Evolutionary conservation across 495 filamentous ascomycete genomes (phyloP).

Genomic region (Parathielavia hyrcaniae): DNA sequence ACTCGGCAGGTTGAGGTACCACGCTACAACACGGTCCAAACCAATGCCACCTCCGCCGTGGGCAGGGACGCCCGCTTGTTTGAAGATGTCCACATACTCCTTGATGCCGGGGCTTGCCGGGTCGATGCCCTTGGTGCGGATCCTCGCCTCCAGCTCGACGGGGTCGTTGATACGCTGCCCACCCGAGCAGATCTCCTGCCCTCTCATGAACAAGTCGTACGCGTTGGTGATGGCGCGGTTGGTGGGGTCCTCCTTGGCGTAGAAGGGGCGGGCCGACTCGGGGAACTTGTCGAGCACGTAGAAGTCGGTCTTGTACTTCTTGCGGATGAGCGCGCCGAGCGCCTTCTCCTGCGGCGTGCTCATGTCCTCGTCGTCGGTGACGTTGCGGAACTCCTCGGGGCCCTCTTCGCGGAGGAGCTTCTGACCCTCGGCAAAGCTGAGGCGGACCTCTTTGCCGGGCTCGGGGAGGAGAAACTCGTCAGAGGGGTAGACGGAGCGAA

Average conservation of each 20-base stretch:
- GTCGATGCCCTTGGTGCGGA: constrained; percentile 67
- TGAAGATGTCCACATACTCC: constrained; percentile 79
- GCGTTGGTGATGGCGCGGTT: constrained; percentile 68
- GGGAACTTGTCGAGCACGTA: constrained; percentile 91
- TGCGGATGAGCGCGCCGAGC: constrained; percentile 74
- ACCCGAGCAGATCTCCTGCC: constrained; percentile 68
- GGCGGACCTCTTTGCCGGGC: constrained; percentile 67
- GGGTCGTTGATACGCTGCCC: constrained; percentile 80
- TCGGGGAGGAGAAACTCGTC: constrained; percentile 50
- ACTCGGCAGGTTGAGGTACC: constrained; percentile 77
- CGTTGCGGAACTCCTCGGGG: constrained; percentile 60
- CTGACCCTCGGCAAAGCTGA: constrained; percentile 83
- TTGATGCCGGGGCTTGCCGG: constrained; percentile 67
- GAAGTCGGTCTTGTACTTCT: constrained; percentile 85
- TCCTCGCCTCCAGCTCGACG: constrained; percentile 58
- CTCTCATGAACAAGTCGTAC: constrained; percentile 90
- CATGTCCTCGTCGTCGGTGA: constrained; percentile 73
- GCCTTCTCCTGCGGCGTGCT: constrained; percentile 81
- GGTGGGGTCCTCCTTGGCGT: constrained; percentile 70
- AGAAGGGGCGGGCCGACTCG: constrained; percentile 77
- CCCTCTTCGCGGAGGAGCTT: constrained; percentile 73
- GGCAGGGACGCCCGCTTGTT: constrained; percentile 63
- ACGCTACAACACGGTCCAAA: constrained; percentile 81
- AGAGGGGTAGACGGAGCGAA: constrained; percentile 56
- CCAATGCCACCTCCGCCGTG: constrained; percentile 86